Percentiles rank a stretch among this genome's conserved stretches.
These are phyloP conservation scores for Pulveroboletus ravenelii DNA, from an alignment of 768 basidiomycete species.

Conservation along the genomic window DNA sequence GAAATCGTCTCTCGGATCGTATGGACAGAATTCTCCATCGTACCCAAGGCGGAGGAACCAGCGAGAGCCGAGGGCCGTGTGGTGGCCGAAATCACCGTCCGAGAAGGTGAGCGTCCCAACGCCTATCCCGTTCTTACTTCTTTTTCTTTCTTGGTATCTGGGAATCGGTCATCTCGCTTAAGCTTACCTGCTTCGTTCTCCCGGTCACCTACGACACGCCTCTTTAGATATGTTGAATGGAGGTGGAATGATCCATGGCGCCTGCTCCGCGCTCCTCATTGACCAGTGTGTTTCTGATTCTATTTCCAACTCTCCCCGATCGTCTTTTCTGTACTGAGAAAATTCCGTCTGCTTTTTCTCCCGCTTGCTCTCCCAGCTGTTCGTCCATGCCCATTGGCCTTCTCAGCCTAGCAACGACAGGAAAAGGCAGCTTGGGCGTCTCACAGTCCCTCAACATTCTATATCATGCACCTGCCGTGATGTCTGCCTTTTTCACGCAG, in stretches of 20 bases:
- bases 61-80: conserved; percentile 39
- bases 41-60: conserved; percentile 42
- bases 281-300: conserved; percentile 40
- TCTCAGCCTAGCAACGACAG: conserved; percentile 22
- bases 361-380: conserved; percentile 33
- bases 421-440: conserved; percentile 33
- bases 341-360: neutral
- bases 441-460: conserved; percentile 40
- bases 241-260: conserved; percentile 47
- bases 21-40: conserved; percentile 40
- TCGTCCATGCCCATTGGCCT: conserved; percentile 35
- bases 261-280: conserved; percentile 50
- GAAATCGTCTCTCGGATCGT: conserved; percentile 22
- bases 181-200: neutral
- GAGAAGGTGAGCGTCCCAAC: conserved; percentile 32
- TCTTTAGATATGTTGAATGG: conserved; percentile 54
- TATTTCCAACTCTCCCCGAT: neutral
- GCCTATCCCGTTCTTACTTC: too few species aligned
- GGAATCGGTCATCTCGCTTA: neutral
- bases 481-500: conserved; percentile 26
- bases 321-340: neutral
- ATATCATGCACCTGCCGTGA: conserved; percentile 40
- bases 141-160: neutral
- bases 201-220: too few species aligned
- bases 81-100: conserved; percentile 40